Base-by-base conservation (phyloP, 805 yeast species). In the Cyberlindnera galapagoensis region DNA sequence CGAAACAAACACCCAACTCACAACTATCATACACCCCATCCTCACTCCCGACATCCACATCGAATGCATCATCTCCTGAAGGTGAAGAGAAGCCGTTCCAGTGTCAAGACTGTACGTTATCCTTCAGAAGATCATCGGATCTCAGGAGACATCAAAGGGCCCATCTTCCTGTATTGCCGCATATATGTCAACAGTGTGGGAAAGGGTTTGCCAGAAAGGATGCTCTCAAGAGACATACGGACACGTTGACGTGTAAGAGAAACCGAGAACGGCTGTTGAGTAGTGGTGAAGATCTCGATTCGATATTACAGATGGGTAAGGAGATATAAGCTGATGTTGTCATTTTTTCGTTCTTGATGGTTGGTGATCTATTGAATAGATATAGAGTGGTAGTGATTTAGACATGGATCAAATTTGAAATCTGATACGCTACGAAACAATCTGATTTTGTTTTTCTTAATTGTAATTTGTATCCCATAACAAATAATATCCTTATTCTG, bases 161-260 rank as follows among this genome's bases (percentile, higher is more conserved):
- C 26, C 94, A 82, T 56, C 57, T 79, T 28, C 66, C 76, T 16
- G 73, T 79, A 2, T 71, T 84, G 7, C 88, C 90, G 1, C 79
- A 83, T 49, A 74, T 80, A 28, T 82, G 94, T 56, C 74, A 78
- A 6, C 58, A 65, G 12, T 82, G 94, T 60, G 85, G 84, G 22
- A 82, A 82, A 49, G 88, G 92, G 0, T 82, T 82, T 65, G 90
- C 92, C 2, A 61, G 94, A 29, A 80, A 80, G 47, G 94, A 82
- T 57, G 92, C 92, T 0, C 61, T 82, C 45, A 82, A 81, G 51
- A 63, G 94, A 44, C 94, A 82, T 54, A 63, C 65, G 34, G 80
- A 80, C 31, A 82, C 94, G 0, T 58, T 78, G 39, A 82, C 92
- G 0, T 82, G 94, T 60, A 72, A 71, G 42, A 52, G 92, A 34